These are phyloP conservation scores for Fusarium vanettenii DNA, from an alignment of 2,329 filamentous ascomycete species.

Conservation along the genomic window DNA sequence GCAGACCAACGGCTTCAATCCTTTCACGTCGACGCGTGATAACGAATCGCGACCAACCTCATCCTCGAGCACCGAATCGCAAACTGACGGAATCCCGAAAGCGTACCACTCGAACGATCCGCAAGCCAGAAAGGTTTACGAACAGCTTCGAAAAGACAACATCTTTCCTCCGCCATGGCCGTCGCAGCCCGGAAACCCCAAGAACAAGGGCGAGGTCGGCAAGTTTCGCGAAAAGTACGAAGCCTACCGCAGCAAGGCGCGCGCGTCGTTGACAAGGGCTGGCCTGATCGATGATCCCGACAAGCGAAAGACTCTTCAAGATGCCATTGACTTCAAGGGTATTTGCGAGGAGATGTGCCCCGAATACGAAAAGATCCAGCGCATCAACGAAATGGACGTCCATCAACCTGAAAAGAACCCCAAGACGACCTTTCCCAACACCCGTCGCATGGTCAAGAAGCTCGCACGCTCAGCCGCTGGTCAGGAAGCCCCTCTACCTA, in stretches of 20 bases:
- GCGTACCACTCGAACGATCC: conserved; percentile 47
- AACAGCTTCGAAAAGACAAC: conserved; percentile 65
- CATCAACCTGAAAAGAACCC: conserved; percentile 65
- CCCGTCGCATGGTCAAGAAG: conserved; percentile 72
- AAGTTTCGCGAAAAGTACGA: conserved; percentile 67
- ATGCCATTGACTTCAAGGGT: conserved; percentile 75
- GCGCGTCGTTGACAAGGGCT: conserved; percentile 67
- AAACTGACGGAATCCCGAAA: conserved; percentile 32
- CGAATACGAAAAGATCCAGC: conserved; percentile 72
- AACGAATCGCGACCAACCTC: conserved; percentile 40
- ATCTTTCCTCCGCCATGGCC: conserved; percentile 68
- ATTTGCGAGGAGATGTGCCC: conserved; percentile 78
- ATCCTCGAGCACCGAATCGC: conserved; percentile 38
- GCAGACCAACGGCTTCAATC: conserved; percentile 32
- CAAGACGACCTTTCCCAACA: conserved; percentile 58
- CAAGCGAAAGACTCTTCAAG: conserved; percentile 69
- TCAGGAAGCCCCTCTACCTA: conserved; percentile 74
- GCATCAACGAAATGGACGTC: conserved; percentile 71
- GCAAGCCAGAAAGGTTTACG: conserved; percentile 63
- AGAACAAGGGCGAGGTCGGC: conserved; percentile 63
- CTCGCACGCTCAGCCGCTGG: conserved; percentile 75
- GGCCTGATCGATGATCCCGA: conserved; percentile 74
- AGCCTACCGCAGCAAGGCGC: conserved; percentile 66
- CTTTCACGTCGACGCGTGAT: conserved; percentile 33
- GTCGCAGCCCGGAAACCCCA: conserved; percentile 63